Evolutionary conservation across 768 basidiomycete genomes (phyloP).

Genomic region (Filobasidium floriforme): DNA sequence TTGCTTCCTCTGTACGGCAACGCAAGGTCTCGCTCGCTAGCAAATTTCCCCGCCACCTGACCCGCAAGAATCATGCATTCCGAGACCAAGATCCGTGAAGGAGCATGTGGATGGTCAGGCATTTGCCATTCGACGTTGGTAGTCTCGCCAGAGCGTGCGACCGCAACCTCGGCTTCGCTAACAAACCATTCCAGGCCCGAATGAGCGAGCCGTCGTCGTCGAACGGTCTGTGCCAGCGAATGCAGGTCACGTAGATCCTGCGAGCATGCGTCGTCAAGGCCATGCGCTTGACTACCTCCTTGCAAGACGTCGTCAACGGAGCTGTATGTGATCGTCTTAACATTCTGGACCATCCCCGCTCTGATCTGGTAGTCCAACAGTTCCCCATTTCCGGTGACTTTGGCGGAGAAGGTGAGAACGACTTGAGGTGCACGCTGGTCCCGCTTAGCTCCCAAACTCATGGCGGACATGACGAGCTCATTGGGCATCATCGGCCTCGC

Average conservation of each 20-base stretch:
- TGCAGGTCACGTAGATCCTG: conserved; percentile 4
- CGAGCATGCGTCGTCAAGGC: background rate
- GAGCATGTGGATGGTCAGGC: background rate
- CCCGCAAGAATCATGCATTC: conserved; percentile 79
- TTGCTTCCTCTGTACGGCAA: conserved; percentile 54
- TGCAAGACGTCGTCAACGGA: conserved; percentile 52
- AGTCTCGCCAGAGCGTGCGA: background rate
- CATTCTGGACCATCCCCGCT: conserved; percentile 65
- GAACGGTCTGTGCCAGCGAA: conserved; percentile 12
- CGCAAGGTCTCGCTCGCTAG: conserved; percentile 55
- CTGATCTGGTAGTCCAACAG: conserved; percentile 63
- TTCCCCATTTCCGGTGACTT: conserved; percentile 54
- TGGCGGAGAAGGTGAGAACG: conserved; percentile 72
- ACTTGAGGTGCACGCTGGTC: conserved; percentile 47
- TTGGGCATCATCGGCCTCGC: conserved; percentile 68
- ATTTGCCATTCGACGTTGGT: conserved; percentile 6
- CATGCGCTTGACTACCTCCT: background rate
- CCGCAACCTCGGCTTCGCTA: background rate
- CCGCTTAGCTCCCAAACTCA: conserved; percentile 51
- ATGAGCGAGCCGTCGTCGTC: conserved; percentile 11
- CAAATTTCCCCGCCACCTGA: conserved; percentile 66
- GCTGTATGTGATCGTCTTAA: conserved; percentile 60
- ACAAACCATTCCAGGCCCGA: conserved; percentile 20
- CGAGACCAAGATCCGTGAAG: conserved; percentile 51
- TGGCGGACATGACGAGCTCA: conserved; percentile 41